Evolutionary conservation across 331 rosid genomes (phyloP), one percentile per base, ranked within the genome.

Genomic region (Malus hybrid): DNA sequence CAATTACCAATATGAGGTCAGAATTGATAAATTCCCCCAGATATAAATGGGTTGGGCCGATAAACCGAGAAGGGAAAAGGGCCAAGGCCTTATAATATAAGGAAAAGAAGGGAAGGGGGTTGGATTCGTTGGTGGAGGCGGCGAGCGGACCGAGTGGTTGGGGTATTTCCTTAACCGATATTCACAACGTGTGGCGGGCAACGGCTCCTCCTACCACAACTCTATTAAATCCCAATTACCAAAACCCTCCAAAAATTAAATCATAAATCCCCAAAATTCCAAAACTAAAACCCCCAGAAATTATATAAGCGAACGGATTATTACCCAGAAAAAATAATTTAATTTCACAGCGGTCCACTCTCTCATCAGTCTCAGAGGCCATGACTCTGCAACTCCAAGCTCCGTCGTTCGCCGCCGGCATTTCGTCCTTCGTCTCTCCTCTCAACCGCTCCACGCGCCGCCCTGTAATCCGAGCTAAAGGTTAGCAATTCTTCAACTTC

Each of bases 331-430:
- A 71, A 0, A 3, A 9, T 72, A 7, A 36, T 52, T 39, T 42
- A 59, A 59, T 33, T 59, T 60, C 70, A 22, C 63, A 27, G 10
- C 19, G n/a, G 33, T 68, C 28, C 77, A 2, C 46, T 67, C 57
- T 24, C 14, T 73, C 72, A 60, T 57, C 59, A 14, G 3, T 16
- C 59, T 60, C 81, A 32, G 46, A 60, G 13, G 79, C 86, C 77
- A 90, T 88, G 93, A 77, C 82, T 75, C 69, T 80, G 73, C 84
- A 78, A 65, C 86, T 86, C 56, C 96, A 88, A 83, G 85, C 88
- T 80, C 85, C 88, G 22, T 67, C 84, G 75, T 81, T 87, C 84
- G 20, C 85, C 62, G 68, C 84, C 76, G 71, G 87, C 82, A 78
- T 87, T 86, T 76, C 93, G 5, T 71, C 87, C 66, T 56, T 88